phyloP scores from a whole-genome alignment of 2,329 filamentous ascomycete species.

The Akanthomyces uredinophilus region DNA sequence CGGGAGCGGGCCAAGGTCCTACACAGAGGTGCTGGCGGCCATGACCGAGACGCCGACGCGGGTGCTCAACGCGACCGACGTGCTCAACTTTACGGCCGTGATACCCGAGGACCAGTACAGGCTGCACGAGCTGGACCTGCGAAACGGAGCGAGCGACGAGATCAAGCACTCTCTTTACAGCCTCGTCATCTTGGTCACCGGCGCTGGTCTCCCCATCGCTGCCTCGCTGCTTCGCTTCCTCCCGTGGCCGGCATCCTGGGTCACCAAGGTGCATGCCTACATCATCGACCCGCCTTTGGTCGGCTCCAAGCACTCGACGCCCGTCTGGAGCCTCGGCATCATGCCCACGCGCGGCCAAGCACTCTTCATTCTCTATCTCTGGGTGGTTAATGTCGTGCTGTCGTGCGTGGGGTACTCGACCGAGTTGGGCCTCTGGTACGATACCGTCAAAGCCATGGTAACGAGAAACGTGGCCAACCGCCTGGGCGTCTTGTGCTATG shows the following conservation, averaged over 20 bases:
- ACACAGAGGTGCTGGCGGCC: slow-evolving; percentile 15
- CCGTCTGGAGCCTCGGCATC: slow-evolving; percentile 19
- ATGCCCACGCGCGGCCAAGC: slow-evolving; percentile 29
- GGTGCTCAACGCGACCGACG: background rate
- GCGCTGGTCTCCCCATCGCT: slow-evolving; percentile 23
- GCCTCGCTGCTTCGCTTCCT: slow-evolving; percentile 27
- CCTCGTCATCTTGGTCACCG: slow-evolving; percentile 23
- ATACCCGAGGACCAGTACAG: slow-evolving; percentile 13
- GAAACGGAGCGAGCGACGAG: slow-evolving; percentile 11
- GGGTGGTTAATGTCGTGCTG: slow-evolving; percentile 34
- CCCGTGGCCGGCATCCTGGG: slow-evolving; percentile 19
- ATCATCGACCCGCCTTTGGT: slow-evolving; percentile 22
- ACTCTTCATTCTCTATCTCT: slow-evolving; percentile 37
- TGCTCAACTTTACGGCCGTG: slow-evolving; percentile 17
- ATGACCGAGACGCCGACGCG: slow-evolving; percentile 10
- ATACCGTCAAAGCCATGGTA: slow-evolving; percentile 23
- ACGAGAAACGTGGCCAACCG: slow-evolving; percentile 34
- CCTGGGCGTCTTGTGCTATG: slow-evolving; percentile 36
- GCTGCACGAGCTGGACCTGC: slow-evolving; percentile 8
- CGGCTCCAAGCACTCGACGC: slow-evolving; percentile 19
- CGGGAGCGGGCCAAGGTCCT: slow-evolving; percentile 8
- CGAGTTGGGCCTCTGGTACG: slow-evolving; percentile 27
- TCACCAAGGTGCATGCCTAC: slow-evolving; percentile 19
- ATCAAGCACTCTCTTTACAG: slow-evolving; percentile 19
- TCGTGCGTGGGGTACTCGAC: slow-evolving; percentile 25